phyloP scores from a whole-genome alignment of 2,329 filamentous ascomycete species.

The Aspergillus melleus region DNA sequence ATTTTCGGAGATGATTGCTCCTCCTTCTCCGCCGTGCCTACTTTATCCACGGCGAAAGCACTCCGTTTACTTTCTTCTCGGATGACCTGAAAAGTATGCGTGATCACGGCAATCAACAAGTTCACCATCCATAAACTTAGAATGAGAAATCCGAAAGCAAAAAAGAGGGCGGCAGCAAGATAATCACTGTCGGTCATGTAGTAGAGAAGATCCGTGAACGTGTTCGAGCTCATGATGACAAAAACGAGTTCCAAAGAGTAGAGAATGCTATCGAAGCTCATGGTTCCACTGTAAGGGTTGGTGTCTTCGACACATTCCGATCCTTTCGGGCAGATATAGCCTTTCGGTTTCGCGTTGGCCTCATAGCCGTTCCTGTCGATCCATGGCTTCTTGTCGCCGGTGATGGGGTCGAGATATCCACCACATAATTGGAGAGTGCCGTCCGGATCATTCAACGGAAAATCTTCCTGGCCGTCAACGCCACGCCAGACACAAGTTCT shows the following conservation, averaged over 20 bases:
- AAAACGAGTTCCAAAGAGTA: constrained; percentile 94
- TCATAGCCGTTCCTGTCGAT: constrained; percentile 58
- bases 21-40: constrained; percentile 49
- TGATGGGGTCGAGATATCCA: constrained; percentile 68
- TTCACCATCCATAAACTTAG: constrained; percentile 97
- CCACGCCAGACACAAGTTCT: constrained; percentile 79
- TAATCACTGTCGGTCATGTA: constrained; percentile 91
- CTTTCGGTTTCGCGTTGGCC: constrained; percentile 61
- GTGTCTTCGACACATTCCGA: constrained; percentile 78
- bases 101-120: constrained; percentile 92
- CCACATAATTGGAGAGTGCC: constrained; percentile 79
- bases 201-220: constrained; percentile 93
- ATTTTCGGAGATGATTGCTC: constrained; percentile 30
- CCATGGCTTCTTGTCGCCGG: constrained; percentile 66
- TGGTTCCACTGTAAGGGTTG: constrained; percentile 80
- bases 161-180: constrained; percentile 77
- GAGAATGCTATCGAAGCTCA: constrained; percentile 93
- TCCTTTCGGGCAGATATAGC: constrained; percentile 80
- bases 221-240: constrained; percentile 97
- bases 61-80: constrained; percentile 92
- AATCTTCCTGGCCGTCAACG: constrained; percentile 47
- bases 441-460: constrained; percentile 49
- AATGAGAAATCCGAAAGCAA: constrained; percentile 73
- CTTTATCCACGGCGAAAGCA: constrained; percentile 80
- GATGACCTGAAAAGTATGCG: constrained; percentile 97